Conservation (phyloP, 108 stramenopile species). For the Nitzschia sp. region DNA sequence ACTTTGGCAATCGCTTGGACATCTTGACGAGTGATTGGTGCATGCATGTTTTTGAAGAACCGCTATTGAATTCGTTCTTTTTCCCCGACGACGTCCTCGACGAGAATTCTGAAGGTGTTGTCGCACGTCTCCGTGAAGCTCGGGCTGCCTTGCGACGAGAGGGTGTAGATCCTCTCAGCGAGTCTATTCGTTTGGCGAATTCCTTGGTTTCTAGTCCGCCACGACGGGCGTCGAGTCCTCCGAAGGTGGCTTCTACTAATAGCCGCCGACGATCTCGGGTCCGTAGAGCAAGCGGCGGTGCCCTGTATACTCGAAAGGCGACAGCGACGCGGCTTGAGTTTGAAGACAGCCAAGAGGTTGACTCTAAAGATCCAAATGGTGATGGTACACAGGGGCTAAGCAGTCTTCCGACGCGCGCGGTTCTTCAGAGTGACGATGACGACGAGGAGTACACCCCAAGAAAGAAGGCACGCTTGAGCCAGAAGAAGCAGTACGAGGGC, state of each 20-base stretch:
- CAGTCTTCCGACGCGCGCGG: constrained; percentile 5
- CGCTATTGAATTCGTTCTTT: neutral
- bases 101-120: neutral
- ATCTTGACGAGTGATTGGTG: constrained; percentile 3
- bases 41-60: constrained; percentile 4
- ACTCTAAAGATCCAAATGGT: constrained; percentile 7
- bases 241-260: neutral
- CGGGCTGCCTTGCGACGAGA: constrained; percentile 2
- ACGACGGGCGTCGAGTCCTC: neutral
- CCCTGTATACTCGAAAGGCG: constrained; percentile 13
- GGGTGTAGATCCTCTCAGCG: constrained; percentile 6
- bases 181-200: neutral
- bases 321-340: constrained; percentile 15
- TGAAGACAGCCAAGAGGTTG: constrained; percentile 24
- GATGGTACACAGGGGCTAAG: constrained; percentile 1
- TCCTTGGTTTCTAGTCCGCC: neutral
- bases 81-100: constrained; percentile 6
- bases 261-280: neutral
- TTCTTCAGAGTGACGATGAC: constrained; percentile 19
- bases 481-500: constrained; percentile 34
- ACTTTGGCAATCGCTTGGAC: constrained; percentile 1
- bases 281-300: neutral
- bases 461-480: constrained; percentile 39
- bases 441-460: constrained; percentile 15
- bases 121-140: constrained; percentile 17